Conservation (phyloP, 1,284 basidiomycete genomes). For the Ganoderma resinaceum region DNA sequence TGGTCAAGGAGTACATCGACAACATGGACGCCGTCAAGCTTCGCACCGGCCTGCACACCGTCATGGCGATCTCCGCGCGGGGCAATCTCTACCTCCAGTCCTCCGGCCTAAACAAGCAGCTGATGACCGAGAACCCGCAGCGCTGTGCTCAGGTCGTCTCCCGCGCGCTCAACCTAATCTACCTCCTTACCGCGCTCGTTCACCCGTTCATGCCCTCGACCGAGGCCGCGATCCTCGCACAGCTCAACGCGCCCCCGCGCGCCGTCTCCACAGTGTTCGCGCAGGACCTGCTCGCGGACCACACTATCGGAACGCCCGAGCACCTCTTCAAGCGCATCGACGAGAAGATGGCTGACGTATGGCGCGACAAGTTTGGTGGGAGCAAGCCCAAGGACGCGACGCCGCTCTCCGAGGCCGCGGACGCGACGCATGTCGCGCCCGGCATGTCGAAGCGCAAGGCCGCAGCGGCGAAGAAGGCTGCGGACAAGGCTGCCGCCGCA, state of each 20-base stretch:
- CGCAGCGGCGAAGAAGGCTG: constrained; percentile 47
- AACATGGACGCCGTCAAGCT: constrained; percentile 94
- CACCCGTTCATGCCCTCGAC: constrained; percentile 98
- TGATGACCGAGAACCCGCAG: constrained; percentile 82
- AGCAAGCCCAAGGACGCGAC: constrained; percentile 42
- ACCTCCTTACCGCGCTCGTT: constrained; percentile 84
- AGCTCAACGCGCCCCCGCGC: constrained; percentile 91
- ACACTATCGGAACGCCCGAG: constrained; percentile 85
- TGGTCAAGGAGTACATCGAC: constrained; percentile 85
- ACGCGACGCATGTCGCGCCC: constrained; percentile 49
- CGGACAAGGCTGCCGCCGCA: constrained; percentile 35
- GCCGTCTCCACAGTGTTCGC: constrained; percentile 71
- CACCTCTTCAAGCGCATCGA: constrained; percentile 97
- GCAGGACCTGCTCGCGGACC: constrained; percentile 89
- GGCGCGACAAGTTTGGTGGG: constrained; percentile 78
- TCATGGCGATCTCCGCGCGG: constrained; percentile 92
- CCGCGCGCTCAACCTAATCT: constrained; percentile 94
- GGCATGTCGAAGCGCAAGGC: constrained; percentile 63
- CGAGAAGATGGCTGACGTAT: constrained; percentile 87
- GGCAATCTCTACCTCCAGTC: constrained; percentile 96
- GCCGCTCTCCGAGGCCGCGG: constrained; percentile 43
- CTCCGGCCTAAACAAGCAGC: constrained; percentile 89
- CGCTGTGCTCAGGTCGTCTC: constrained; percentile 92
- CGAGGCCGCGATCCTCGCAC: constrained; percentile 81
- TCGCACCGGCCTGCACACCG: constrained; percentile 84